Evolutionary conservation across 2,329 filamentous ascomycete genomes (phyloP).

Genomic region (Bipolaris zeicola): DNA sequence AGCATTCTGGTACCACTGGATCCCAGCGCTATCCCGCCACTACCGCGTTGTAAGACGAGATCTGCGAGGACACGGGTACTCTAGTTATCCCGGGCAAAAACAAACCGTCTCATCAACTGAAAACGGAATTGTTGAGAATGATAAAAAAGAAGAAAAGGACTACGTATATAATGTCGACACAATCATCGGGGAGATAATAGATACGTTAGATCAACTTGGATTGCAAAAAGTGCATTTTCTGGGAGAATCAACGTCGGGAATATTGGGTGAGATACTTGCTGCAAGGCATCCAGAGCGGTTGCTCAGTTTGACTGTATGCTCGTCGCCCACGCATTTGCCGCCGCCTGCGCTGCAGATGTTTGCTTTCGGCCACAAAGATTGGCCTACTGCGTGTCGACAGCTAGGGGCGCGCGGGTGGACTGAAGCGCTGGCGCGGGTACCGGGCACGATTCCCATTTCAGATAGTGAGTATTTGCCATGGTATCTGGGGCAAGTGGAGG

Average conservation of each 20-base stretch:
- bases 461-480: constrained; percentile 38
- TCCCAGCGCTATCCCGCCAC: constrained; percentile 37
- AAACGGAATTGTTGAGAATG: no score
- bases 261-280: constrained; percentile 44
- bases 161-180: constrained; percentile 35
- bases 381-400: constrained; percentile 37
- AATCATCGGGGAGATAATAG: constrained; percentile 40
- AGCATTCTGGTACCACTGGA: constrained; percentile 47
- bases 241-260: constrained; percentile 44
- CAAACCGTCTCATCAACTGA: not conserved
- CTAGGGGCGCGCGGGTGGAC: constrained; percentile 44
- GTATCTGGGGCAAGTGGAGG: constrained; percentile 39
- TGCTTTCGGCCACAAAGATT: constrained; percentile 34
- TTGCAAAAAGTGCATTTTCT: constrained; percentile 43
- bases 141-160: not conserved
- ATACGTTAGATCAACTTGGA: constrained; percentile 43
- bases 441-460: constrained; percentile 37
- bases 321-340: constrained; percentile 39
- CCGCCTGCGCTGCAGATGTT: constrained; percentile 36
- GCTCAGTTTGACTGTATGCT: constrained; percentile 40
- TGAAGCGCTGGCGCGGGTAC: constrained; percentile 34
- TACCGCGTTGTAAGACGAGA: constrained; percentile 45
- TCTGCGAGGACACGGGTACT: constrained; percentile 43
- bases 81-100: constrained; percentile 26
- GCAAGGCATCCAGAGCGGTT: constrained; percentile 39